Conservation (phyloP, 306 rosid species). For the Rosa rugosa region DNA sequence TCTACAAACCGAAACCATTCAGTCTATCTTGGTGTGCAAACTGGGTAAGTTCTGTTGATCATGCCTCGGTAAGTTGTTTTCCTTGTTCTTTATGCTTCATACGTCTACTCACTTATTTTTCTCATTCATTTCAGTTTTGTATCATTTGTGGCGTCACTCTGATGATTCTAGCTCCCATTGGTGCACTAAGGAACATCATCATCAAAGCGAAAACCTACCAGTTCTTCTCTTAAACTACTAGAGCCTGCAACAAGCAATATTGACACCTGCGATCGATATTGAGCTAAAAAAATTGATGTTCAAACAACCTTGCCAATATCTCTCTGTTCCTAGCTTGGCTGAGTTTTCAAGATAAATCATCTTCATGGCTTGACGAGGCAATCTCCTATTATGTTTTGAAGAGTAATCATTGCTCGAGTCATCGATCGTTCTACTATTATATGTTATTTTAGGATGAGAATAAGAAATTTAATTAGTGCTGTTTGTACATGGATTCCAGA, state of each 20-base stretch:
- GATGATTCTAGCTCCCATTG: conserved; percentile 79
- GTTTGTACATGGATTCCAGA: background rate
- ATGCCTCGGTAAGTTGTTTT: background rate
- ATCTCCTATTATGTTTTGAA: background rate
- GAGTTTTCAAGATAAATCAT: background rate
- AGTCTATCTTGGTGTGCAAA: conserved; percentile 61
- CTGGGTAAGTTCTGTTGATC: conserved; percentile 47
- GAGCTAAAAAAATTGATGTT: background rate
- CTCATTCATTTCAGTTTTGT: conserved; percentile 44
- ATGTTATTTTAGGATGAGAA: background rate
- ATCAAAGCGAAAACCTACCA: conserved; percentile 42
- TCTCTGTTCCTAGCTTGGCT: background rate
- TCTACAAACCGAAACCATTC: conserved; percentile 61
- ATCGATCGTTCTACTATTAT: background rate
- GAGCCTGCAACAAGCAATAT: background rate
- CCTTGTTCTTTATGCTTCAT: background rate
- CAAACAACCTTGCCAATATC: background rate
- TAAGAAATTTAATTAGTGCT: background rate
- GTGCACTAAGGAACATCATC: conserved; percentile 61
- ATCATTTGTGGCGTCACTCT: conserved; percentile 58
- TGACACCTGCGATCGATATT: background rate
- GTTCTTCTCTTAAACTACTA: conserved; percentile 58
- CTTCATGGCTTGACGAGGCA: background rate
- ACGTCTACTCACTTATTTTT: background rate
- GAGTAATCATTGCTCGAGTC: background rate